phyloP scores from a whole-genome alignment of 208 protist genomes.

The Crithidia brevicula region DNA sequence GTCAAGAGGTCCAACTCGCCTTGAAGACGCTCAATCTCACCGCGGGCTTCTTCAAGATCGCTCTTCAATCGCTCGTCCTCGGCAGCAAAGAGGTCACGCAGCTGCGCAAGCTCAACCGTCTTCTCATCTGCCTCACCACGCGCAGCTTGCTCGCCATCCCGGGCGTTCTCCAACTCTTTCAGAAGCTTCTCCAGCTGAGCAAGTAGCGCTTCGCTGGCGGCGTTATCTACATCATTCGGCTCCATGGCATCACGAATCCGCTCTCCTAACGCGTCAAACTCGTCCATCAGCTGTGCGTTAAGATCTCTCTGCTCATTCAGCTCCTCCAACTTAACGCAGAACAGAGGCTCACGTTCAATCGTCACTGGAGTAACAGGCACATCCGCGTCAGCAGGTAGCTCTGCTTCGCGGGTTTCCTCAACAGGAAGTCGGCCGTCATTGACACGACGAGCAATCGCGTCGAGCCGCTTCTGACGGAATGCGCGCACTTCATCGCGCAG shows the following conservation, averaged over 20 bases:
- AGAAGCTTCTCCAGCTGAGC: constrained; percentile 45
- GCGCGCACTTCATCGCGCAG: constrained; percentile 31
- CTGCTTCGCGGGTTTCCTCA: not conserved
- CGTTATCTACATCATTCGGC: not conserved
- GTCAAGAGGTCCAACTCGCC: constrained; percentile 39
- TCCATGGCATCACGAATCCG: constrained; percentile 33
- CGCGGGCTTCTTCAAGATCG: constrained; percentile 32
- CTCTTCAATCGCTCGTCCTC: constrained; percentile 32
- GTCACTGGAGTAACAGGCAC: not conserved
- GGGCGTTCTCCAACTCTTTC: constrained; percentile 27
- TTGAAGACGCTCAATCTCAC: constrained; percentile 35
- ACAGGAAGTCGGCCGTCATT: constrained; percentile 5
- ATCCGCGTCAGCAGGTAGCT: not conserved
- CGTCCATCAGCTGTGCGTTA: constrained; percentile 22
- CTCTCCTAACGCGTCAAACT: constrained; percentile 25
- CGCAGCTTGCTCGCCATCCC: constrained; percentile 16
- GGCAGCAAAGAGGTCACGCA: constrained; percentile 21
- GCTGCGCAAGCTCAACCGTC: constrained; percentile 20
- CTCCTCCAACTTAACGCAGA: constrained; percentile 42
- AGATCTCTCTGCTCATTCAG: constrained; percentile 32
- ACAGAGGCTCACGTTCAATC: constrained; percentile 33
- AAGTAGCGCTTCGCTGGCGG: constrained; percentile 25
- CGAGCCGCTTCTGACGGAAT: constrained; percentile 37
- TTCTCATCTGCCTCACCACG: constrained; percentile 9
- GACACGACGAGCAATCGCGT: constrained; percentile 22